Conservation (phyloP, 2,329 filamentous ascomycete genomes). For the Aspergillus pseudotamarii region DNA sequence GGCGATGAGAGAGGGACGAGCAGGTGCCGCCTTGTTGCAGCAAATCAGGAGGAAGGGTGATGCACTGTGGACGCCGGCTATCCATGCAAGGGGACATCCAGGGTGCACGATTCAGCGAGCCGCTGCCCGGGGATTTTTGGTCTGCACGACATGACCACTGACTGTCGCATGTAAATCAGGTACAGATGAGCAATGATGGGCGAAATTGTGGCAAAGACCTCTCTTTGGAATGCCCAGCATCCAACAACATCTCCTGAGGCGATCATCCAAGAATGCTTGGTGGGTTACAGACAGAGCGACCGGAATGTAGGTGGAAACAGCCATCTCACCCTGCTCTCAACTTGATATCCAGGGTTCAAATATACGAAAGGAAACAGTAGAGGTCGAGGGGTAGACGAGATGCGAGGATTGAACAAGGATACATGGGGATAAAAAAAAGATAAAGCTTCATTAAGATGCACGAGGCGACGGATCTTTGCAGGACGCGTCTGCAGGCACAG, state of each 20-base stretch:
- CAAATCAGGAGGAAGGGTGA: constrained; percentile 43
- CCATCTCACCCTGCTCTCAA: constrained; percentile 14
- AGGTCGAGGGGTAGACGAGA: constrained; percentile 20
- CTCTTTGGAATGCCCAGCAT: constrained; percentile 35
- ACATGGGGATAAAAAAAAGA: constrained; percentile 26
- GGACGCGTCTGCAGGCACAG: constrained; percentile 32
- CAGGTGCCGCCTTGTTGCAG: constrained; percentile 36
- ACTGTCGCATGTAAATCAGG: constrained; percentile 20
- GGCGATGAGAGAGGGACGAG: constrained; percentile 32
- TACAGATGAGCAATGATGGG: constrained; percentile 28
- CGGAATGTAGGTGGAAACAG: constrained; percentile 36
- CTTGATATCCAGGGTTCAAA: constrained; percentile 23
- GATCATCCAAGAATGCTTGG: constrained; percentile 35
- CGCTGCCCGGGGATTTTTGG: constrained; percentile 39
- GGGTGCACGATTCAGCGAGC: constrained; percentile 40
- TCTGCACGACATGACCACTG: constrained; percentile 26
- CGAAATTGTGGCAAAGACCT: constrained; percentile 33
- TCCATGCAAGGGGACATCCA: constrained; percentile 39
- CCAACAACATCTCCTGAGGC: constrained; percentile 27
- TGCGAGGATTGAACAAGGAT: constrained; percentile 21
- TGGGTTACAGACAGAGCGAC: constrained; percentile 27
- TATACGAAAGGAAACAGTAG: constrained; percentile 16
- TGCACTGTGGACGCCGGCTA: constrained; percentile 27
- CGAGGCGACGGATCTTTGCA: constrained; percentile 30
- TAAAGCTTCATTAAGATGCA: constrained; percentile 26